Base-by-base conservation (phyloP, 2,329 filamentous ascomycete genomes). In the Emergomyces orientalis region DNA sequence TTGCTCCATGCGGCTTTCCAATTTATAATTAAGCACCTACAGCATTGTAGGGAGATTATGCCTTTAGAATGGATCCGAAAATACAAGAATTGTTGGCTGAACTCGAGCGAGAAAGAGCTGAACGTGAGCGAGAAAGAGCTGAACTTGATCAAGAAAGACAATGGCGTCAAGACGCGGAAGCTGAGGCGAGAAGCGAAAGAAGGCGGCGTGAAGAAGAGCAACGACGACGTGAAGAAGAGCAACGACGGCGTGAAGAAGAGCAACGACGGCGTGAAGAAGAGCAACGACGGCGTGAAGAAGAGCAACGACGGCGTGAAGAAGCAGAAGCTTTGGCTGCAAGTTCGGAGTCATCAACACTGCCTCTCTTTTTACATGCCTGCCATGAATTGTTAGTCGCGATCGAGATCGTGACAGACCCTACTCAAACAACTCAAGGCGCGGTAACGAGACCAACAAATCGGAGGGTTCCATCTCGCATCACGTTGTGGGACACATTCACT, bases 141-240 rank as follows among this genome's bases (percentile, higher is more conserved):
- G 65, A 70, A 63, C 65, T 62, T 56, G 63, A 65, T 65, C 67
- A 66, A 62, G 66, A 70, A 69, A 65, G 63, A 55, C 71, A 69
- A 19, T 69, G 75, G 45, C 39, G 25, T 47, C 41, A 25, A 49
- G 34, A 41, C 30, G 67, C 58, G 62, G 59, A 65, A 51, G 58
- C 34, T 37, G 34, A 37, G 34, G 34, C 34, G 34, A 37, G 34
- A 37, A 6, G 34, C 34, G 34, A 37, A 37, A 14, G 13, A 41
- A 11, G 39, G 13, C 39, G 3, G 14, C 39, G 39, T n/a, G n/a
- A n/a, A n/a, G n/a, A n/a, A n/a, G n/a, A n/a, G n/a, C n/a, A n/a
- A n/a, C n/a, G n/a, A n/a, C n/a, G n/a, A n/a, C n/a, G n/a, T n/a
- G n/a, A n/a, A n/a, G n/a, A n/a, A n/a, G n/a, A n/a, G n/a, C n/a